Base-by-base conservation (phyloP, 2,329 filamentous ascomycete species). In the Albifimbria verrucaria region DNA sequence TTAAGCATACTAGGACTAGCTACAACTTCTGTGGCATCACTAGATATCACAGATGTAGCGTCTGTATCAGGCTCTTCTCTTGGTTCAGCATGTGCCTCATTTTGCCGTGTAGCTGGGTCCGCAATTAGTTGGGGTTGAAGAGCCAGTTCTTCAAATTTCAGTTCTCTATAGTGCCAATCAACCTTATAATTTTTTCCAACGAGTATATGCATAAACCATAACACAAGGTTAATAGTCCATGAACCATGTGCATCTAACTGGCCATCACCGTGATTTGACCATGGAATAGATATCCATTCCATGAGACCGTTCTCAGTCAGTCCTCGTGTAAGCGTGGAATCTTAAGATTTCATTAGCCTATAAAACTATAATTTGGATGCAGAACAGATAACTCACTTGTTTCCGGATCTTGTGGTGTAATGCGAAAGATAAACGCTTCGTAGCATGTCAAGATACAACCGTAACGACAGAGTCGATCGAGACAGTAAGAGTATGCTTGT, bases 401-500 rank as follows among this genome's bases (percentile, higher is more conserved):
- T 4, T 17, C 2, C 17, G 53, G 4, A 52, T 50, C 28, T 6
- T 25, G 41, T 2, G 52, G 52, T 42, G 26, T 50, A 7, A 53
- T 28, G 20, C 48, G 39, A 42, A 53, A 53, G 17, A 58, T 55
- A 32, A 58, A 58, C 2, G 57, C 57, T 49, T 58, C 57, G 4
- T 57, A 17, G 44, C 51, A 54, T 23, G 57, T 55, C 15, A 57
- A 21, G 46, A 58, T 57, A 24, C 57, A 58, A 11, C 57, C 57
- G 45, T 58, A 58, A 17, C 57, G 57, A 17, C 57, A 58, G 46
- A 57, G 51, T 22, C 55, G 12, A 39, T 54, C 39, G 10, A 58
- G 50, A 41, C 54, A 58, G 47, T 58, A 58, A 21, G 52, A 51
- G 41, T 44, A 57, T 17, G 57, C 57, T 39, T 59, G 57, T 42